A percentile compares a stretch with the other conserved stretches of the same genome.
phyloP scores from a whole-genome alignment of 2,329 filamentous ascomycete genomes.

The Falciphora oryzae region DNA sequence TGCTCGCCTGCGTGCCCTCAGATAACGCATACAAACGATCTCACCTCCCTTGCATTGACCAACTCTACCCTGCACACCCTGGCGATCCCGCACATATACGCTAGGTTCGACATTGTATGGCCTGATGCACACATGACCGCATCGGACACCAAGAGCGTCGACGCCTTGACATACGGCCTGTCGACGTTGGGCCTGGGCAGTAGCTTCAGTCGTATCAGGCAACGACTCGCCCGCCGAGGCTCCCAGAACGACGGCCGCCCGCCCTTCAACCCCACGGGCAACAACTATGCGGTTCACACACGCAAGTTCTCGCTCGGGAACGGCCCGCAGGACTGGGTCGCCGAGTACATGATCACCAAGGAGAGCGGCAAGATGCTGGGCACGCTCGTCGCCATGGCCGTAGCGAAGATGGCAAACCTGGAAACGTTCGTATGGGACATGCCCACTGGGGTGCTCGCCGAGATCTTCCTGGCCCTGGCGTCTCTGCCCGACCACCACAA shows the following conservation, averaged over 20 bases:
- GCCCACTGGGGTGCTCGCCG: slow-evolving; percentile 75
- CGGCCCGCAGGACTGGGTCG: slow-evolving; percentile 70
- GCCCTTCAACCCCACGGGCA: neutral
- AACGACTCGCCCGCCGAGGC: slow-evolving; percentile 24
- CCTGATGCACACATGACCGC: slow-evolving; percentile 61
- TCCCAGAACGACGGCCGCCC: neutral
- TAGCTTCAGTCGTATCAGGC: slow-evolving; percentile 34
- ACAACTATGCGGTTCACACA: slow-evolving; percentile 69
- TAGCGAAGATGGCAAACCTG: slow-evolving; percentile 76
- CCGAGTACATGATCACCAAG: slow-evolving; percentile 76
- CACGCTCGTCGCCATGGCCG: slow-evolving; percentile 69
- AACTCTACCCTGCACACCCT: slow-evolving; percentile 73
- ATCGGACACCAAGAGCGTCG: slow-evolving; percentile 66
- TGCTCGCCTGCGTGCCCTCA: slow-evolving; percentile 28
- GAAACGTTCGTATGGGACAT: slow-evolving; percentile 86
- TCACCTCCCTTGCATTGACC: slow-evolving; percentile 70
- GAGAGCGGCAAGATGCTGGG: slow-evolving; percentile 87
- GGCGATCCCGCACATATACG: slow-evolving; percentile 74
- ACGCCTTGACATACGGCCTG: slow-evolving; percentile 76
- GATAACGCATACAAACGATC: slow-evolving; percentile 76
- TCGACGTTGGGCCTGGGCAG: slow-evolving; percentile 70
- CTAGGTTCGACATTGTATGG: slow-evolving; percentile 84
- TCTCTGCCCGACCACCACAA: slow-evolving; percentile 59
- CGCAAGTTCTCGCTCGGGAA: slow-evolving; percentile 83
- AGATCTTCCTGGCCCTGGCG: slow-evolving; percentile 74